Evolutionary conservation across 1,284 basidiomycete species (phyloP), one percentile per base, ranked within the genome.

Genomic region (Moniliella sp.): DNA sequence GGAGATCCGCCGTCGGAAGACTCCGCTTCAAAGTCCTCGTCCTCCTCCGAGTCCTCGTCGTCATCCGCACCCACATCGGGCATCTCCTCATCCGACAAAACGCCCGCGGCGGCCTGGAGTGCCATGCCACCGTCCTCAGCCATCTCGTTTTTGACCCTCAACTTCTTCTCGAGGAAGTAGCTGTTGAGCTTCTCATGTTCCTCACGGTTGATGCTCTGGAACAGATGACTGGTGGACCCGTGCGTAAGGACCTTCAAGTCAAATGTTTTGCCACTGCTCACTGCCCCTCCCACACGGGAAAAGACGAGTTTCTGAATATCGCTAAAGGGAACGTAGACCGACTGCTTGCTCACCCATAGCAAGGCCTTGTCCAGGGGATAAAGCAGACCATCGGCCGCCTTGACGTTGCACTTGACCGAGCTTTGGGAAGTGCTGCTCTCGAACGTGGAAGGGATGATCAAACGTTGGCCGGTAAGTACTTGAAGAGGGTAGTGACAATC

Each of bases 361-460:
- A 99, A 69, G 59, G 79, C 82, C 71, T 93, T 93, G 61, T 97
- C 91, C 41, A 99, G 74, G 66, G 94, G 74, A 70, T 93, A 97
- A 15, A 99, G 73, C 61, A 93, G 82, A 42, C 91, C 91, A 62
- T 93, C 86, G 10, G 80, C 73, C 27, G 91, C 91, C 65, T 97
- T 97, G 53, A 97, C 71, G 63, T 94, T 94, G 48, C 83, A 86
- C 66, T 94, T 94, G 65, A 97, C 63, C 30, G 67, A 67, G 28
- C 62, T 61, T 36, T 66, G 61, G 5, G 66, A 66, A 34, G 65
- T 64, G n/a, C 63, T 63, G 34, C 63, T 67, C 42, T 40, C 45
- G 29, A 55, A 58, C 13, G 36, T 34, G 31, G 42, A 43, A 1
- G 56, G 69, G 13, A 68, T 73, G 27, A 78, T 77, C 32, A 97